Base-by-base conservation (phyloP, 129 eudicot species). In the Kitagawia praeruptora region DNA sequence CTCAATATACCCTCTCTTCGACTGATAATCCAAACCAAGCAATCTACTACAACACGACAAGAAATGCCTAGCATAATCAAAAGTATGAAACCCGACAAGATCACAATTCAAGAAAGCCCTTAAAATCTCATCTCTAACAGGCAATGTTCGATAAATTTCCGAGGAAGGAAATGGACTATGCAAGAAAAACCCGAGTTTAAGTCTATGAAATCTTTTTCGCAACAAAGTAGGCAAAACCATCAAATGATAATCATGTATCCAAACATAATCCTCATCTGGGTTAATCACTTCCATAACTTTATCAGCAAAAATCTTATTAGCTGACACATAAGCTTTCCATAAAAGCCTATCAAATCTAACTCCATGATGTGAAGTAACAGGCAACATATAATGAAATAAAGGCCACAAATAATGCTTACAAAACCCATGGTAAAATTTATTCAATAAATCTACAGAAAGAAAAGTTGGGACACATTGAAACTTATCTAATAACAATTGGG, bases 321-420 rank as follows among this genome's bases (percentile, higher is more conserved):
- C 97, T 12, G 88, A 83, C 4, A 95, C 97, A 51, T 95, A 95
- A 1, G 97, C 93, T 53, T 87, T 93, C 97, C 99, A 95, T 77
- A 77, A 75, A 42, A 79, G 48, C 84, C 87, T 81, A 47, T 92
- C 94, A 44, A 88, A 95, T 34, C 96, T 81, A 44, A 86, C 87
- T 18, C 96, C 94, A 58, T 86, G 87, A 76, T 71, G 81, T 1
- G 85, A 81, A 25, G 94, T 87, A 31, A 92, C 44, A 45, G 97
- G 99, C 72, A 95, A 79, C 94, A 90, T 86, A 76, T 95, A 92
- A 76, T 95, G 99, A 86, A 95, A 92, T 84, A 95, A 44, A 81
- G 96, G 97, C 99, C 99, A 95, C 18, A 95, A 75, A 75, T 92
- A 92, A 78, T 95, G 99, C 80, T 95, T 95, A 88, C 99, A 95